These are phyloP conservation scores for Penicillium lividum DNA, from an alignment of 495 filamentous ascomycete species.

Conservation along the genomic window DNA sequence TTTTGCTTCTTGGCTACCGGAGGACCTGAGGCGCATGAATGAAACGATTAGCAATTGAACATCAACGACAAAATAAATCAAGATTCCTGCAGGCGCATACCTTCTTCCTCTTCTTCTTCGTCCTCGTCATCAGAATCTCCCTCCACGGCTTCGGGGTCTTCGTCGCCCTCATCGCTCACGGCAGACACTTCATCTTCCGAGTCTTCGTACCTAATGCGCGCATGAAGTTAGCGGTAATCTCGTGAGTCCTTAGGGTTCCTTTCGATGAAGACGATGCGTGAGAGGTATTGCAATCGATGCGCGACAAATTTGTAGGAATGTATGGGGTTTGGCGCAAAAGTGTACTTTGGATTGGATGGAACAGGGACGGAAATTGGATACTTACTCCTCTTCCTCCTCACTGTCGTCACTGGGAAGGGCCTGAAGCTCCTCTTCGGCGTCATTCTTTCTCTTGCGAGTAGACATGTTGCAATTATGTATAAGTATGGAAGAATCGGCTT, in stretches of 20 bases:
- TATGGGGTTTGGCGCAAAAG: background rate
- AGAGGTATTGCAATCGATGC: constrained; percentile 4
- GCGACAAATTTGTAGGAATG: constrained; percentile 6
- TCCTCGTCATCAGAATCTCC: constrained; percentile 29
- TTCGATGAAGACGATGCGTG: background rate
- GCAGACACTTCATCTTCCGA: constrained; percentile 43
- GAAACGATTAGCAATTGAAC: constrained; percentile 13
- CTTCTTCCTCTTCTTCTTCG: constrained; percentile 33
- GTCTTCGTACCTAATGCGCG: constrained; percentile 46
- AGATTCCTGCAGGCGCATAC: constrained; percentile 12
- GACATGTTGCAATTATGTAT: constrained; percentile 45
- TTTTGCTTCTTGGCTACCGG: constrained; percentile 41
- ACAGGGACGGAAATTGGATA: constrained; percentile 7
- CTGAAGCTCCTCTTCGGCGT: constrained; percentile 59
- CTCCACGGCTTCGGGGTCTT: constrained; percentile 32
- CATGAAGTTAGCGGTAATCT: constrained; percentile 12
- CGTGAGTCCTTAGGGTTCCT: background rate
- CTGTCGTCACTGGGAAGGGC: constrained; percentile 62
- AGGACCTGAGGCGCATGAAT: constrained; percentile 26
- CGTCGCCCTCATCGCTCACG: constrained; percentile 45
- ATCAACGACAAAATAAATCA: background rate
- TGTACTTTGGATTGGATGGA: background rate
- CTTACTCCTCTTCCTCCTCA: constrained; percentile 67
- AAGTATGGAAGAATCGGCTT: constrained; percentile 15
- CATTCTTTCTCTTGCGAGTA: constrained; percentile 68